Evolutionary conservation across 768 basidiomycete species (phyloP), one percentile per base, ranked within the genome.

Genomic region (Suillus ampliporus): DNA sequence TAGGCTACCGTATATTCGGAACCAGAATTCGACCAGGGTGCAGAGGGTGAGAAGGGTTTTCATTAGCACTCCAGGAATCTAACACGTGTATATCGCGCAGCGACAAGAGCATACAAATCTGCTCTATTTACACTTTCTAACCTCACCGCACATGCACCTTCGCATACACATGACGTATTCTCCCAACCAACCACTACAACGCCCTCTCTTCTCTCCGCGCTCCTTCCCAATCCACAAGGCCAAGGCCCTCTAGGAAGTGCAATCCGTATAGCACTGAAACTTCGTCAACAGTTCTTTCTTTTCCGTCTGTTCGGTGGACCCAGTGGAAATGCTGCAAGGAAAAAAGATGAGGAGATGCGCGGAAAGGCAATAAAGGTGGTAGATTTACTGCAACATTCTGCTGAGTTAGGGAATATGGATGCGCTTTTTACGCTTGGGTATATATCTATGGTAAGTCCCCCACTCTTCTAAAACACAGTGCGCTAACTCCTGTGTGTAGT

Each of bases 321-420:
- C 65, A 80, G 81, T 60, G 77, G 77, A 58, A 71, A 62, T 35
- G 63, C 69, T n/a, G 70, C 82, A 23, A 85, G 80, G 67, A 83
- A 79, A 71, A 85, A 80, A 69, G 87, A 88, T 19, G 91, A 92
- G 51, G 91, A 93, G 64, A 74, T 86, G 66, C 81, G 79, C 21
- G 81, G 84, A 3, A 91, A 90, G 69, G 89, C 91, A 10, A 87
- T 92, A 71, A 94, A 94, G 72, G 91, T 92, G 37, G 71, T 94
- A 14, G 92, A 94, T 69, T 72, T 95, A 13, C 77, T 95, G 35
- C 85, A 92, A 62, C 90, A 93, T 76, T 91, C 94, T 1, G 86
- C 88, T 8, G 91, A 93, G 59, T 76, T 93, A 52, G 95, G 94
- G 14, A 84, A 91, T 69, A 74, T 74, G 60, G 90, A 95, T 61